Evolutionary conservation across 2,329 filamentous ascomycete species (phyloP).

Genomic region (Pseudogymnoascus sp.): DNA sequence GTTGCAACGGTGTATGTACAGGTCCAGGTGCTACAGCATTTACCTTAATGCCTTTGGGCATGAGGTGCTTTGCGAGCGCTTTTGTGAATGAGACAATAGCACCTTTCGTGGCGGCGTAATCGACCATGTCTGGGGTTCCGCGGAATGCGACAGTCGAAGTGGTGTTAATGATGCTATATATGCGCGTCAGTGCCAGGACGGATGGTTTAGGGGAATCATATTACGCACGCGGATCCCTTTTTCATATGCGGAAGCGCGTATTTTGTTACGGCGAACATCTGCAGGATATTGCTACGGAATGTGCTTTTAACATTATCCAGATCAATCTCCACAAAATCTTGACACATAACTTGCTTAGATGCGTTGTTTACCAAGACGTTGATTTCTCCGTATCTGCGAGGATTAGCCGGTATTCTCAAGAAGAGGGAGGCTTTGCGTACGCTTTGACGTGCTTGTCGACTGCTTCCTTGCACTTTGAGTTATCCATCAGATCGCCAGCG

Average conservation of each 20-base stretch:
- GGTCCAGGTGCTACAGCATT: constrained; percentile 82
- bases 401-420: no score
- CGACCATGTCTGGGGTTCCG: background rate
- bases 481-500: no score
- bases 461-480: no score
- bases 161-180: constrained; percentile 11
- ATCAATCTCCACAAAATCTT: no score
- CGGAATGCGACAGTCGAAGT: constrained; percentile 4
- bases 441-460: no score
- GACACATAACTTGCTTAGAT: no score
- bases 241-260: background rate
- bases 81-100: constrained; percentile 12
- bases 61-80: constrained; percentile 1
- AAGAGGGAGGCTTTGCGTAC: no score
- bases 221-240: background rate
- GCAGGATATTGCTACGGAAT: background rate
- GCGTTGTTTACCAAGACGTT: no score
- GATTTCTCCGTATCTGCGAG: no score
- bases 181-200: background rate
- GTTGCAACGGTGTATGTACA: constrained; percentile 58
- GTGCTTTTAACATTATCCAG: no score
- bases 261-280: background rate
- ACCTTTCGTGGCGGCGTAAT: constrained; percentile 13
- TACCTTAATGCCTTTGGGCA: constrained; percentile 40
- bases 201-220: background rate